These are phyloP conservation scores for Fusarium phyllophilum DNA, from an alignment of 2,329 filamentous ascomycete species.

Conservation along the genomic window DNA sequence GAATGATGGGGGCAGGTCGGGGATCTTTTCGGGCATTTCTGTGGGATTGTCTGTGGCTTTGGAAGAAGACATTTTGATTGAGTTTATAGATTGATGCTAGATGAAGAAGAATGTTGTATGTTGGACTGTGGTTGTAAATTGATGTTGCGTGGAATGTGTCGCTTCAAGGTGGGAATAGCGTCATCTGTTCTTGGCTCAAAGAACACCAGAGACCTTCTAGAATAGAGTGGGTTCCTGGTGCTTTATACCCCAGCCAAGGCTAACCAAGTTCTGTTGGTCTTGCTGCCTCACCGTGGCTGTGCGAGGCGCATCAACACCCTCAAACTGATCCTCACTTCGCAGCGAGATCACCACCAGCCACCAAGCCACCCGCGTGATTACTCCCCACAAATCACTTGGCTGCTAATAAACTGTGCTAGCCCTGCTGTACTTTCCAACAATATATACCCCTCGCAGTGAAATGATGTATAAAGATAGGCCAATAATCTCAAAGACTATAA, in stretches of 20 bases:
- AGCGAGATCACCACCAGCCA: background rate
- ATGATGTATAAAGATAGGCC: background rate
- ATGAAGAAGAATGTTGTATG: background rate
- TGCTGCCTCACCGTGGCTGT: background rate
- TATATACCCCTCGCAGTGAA: background rate
- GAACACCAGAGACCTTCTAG: background rate
- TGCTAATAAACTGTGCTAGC: background rate
- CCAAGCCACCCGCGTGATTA: background rate
- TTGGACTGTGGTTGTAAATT: too few species aligned
- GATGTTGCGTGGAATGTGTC: background rate
- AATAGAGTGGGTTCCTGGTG: background rate
- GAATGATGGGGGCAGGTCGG: conserved; percentile 11
- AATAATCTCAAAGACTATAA: background rate
- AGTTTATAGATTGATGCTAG: too few species aligned
- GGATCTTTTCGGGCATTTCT: background rate
- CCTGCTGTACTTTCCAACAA: conserved; percentile 10
- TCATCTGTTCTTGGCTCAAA: background rate
- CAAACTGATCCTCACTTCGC: background rate
- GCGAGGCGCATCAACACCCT: background rate
- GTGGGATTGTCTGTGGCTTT: background rate
- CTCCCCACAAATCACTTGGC: background rate
- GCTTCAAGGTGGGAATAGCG: background rate
- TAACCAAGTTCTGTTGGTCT: background rate
- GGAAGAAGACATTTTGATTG: background rate
- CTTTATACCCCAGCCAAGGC: background rate